A percentile compares a stretch with the other conserved stretches of the same genome.
Evolutionary conservation across 108 stramenopile genomes (phyloP).

Genomic region (Stephanodiscus minutulus): DNA sequence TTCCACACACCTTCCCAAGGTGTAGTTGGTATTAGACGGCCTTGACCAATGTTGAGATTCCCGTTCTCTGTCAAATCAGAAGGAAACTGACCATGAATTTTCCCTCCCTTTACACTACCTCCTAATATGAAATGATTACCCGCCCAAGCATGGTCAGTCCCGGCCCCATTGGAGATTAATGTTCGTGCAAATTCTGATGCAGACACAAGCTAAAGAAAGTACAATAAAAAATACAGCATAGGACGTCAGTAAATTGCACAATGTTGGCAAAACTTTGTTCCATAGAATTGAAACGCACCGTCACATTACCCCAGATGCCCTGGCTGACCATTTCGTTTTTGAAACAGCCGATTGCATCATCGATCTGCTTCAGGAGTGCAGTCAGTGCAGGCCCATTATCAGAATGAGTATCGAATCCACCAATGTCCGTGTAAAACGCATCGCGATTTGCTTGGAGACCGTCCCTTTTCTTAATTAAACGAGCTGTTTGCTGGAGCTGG

Average conservation of each 20-base stretch:
- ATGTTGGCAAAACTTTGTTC: neutral
- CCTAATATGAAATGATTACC: conserved; percentile 46
- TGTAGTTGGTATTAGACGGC: conserved; percentile 67
- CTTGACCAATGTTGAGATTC: conserved; percentile 46
- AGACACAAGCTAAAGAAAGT: conserved; percentile 9
- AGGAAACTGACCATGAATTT: conserved; percentile 60
- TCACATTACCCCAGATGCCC: conserved; percentile 41
- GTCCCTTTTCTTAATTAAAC: conserved; percentile 33
- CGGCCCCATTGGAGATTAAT: conserved; percentile 43
- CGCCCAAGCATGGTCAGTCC: conserved; percentile 55
- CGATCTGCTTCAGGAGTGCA: conserved; percentile 19
- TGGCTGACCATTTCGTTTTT: conserved; percentile 37
- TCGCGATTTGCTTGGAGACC: conserved; percentile 29
- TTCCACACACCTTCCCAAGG: conserved; percentile 69
- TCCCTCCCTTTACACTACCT: conserved; percentile 56
- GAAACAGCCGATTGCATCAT: conserved; percentile 46
- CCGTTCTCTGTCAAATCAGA: conserved; percentile 40
- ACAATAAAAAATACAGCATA: neutral
- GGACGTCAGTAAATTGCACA: neutral
- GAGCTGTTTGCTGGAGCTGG: conserved; percentile 34
- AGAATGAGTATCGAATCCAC: conserved; percentile 47
- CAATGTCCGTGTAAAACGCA: conserved; percentile 26
- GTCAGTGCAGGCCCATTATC: conserved; percentile 21
- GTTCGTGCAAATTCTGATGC: conserved; percentile 44
- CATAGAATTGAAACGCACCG: conserved; percentile 1